Evolutionary conservation across 2,329 filamentous ascomycete genomes (phyloP), one percentile per base, ranked within the genome.

Genomic region (Fusarium sp.): DNA sequence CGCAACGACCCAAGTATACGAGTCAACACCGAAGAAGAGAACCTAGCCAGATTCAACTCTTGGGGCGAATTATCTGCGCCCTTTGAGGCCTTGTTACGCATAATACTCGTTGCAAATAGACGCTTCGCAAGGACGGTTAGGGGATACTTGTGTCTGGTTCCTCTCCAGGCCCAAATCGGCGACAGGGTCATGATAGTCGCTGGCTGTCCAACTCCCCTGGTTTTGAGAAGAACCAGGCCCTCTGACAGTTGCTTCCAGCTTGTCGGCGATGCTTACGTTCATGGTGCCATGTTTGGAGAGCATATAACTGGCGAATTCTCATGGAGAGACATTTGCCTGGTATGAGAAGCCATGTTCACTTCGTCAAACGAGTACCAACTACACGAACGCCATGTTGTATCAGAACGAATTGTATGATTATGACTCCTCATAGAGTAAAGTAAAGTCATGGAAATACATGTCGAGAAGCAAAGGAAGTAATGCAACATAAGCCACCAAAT

Each of bases 281-380:
- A 67, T 17, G 65, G 65, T 7, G 57, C 59, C 19, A 72, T 72
- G 60, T 67, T 72, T 50, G 66, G 60, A 13, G 70, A 73, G 19
- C 58, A 64, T 34, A 24, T 67, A 21, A 56, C 43, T 14, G 40
- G 47, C 33, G 43, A 69, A 14, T 57, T 46, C 26, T 34, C 52
- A 15, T 73, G 50, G 61, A 59, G 62, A 50, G 57, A 67, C 31
- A 64, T 68, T 42, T 51, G 52, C 17, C 38, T 73, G 19, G 39
- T 46, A 56, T 44, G 24, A 44, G 19, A 21, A 7, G 11, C 9
- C 11, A 24, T 8, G 2, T 22, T 10, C 6, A 17, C 19, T 33
- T 22, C 28, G n/a, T 22, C n/a, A 22, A 31, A 22, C 13, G 15
- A 34, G 21, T 42, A 15, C 5, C 15, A 26, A 17, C 1, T 17